phyloP scores from a whole-genome alignment of 768 basidiomycete genomes.

The Asterophora parasitica region DNA sequence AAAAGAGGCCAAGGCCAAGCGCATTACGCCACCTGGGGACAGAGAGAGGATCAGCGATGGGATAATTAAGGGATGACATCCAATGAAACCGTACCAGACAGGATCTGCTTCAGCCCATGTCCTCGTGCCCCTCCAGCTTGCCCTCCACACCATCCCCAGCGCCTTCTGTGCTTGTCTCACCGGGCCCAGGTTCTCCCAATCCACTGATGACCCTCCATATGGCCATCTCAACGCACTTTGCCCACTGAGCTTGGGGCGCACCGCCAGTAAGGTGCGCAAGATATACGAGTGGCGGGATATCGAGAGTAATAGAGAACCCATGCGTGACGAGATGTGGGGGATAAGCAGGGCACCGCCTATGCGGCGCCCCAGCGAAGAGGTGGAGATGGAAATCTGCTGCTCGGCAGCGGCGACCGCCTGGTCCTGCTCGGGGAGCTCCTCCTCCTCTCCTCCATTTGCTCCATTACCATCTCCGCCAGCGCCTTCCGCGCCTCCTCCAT shows the following conservation, averaged over 20 bases:
- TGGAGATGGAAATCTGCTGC: conserved; percentile 52
- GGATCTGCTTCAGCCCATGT: conserved; percentile 69
- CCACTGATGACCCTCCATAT: conserved; percentile 6
- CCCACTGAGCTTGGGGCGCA: conserved; percentile 20
- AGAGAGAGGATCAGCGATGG: not conserved
- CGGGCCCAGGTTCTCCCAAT: conserved; percentile 19
- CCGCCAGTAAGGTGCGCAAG: conserved; percentile 36
- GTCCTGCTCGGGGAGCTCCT: conserved; percentile 19
- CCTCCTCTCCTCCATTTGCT: conserved; percentile 21
- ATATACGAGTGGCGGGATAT: conserved; percentile 43
- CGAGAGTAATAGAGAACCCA: conserved; percentile 57
- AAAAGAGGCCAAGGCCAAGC: conserved; percentile 63
- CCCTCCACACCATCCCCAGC: conserved; percentile 35
- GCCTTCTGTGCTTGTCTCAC: conserved; percentile 25
- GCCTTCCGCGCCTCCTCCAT: conserved; percentile 1
- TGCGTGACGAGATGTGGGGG: conserved; percentile 58
- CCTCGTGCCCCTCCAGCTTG: conserved; percentile 51
- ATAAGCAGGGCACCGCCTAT: conserved; percentile 67
- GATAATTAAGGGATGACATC: not conserved
- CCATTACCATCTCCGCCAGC: conserved; percentile 18
- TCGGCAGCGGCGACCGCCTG: conserved; percentile 48
- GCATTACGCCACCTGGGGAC: conserved; percentile 56
- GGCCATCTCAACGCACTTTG: conserved; percentile 10
- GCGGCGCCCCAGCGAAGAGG: conserved; percentile 57
- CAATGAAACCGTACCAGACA: conserved; percentile 47